Evolutionary conservation across 1,284 basidiomycete genomes (phyloP).

Genomic region (Tranzscheliella williamsii): DNA sequence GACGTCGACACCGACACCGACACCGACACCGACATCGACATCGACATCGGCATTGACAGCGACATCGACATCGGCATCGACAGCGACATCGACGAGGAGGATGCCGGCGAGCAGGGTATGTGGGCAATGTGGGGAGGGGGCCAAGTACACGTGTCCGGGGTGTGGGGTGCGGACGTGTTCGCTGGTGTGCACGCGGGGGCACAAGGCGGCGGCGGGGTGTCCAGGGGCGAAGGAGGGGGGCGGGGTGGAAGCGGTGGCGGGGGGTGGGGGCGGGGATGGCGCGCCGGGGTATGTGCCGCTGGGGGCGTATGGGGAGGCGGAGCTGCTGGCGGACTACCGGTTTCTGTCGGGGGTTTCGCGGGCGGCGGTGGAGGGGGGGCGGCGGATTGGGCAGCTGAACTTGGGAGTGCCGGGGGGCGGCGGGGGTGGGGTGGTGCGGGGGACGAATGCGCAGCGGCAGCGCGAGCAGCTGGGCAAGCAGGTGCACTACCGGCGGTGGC

Average conservation of each 20-base stretch:
- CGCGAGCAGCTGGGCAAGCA: slow-evolving; percentile 27
- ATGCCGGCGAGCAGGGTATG: no score
- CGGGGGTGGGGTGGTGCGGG: no score
- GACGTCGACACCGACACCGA: no score
- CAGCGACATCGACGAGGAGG: no score
- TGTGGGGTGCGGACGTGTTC: slow-evolving; percentile 24
- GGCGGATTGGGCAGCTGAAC: slow-evolving; percentile 12
- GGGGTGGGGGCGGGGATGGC: no score
- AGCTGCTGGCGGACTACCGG: slow-evolving; percentile 24
- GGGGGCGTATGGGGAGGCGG: slow-evolving; percentile 8
- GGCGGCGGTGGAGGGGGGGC: slow-evolving; percentile 7
- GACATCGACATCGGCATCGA: no score
- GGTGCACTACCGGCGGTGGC: slow-evolving; percentile 16
- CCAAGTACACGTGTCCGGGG: slow-evolving; percentile 34
- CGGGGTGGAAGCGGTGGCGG: no score
- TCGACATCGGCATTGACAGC: no score
- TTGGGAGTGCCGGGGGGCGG: no score
- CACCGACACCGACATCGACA: no score
- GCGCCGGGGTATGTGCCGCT: slow-evolving; percentile 12
- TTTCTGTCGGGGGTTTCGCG: slow-evolving; percentile 23
- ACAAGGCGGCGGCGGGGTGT: slow-evolving; percentile 13
- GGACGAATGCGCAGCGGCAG: slow-evolving; percentile 19
- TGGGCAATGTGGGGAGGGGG: neutral
- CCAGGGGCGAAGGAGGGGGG: no score
- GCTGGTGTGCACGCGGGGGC: slow-evolving; percentile 12